phyloP scores from a whole-genome alignment of 805 yeast species.

The Starmerella powellii region DNA sequence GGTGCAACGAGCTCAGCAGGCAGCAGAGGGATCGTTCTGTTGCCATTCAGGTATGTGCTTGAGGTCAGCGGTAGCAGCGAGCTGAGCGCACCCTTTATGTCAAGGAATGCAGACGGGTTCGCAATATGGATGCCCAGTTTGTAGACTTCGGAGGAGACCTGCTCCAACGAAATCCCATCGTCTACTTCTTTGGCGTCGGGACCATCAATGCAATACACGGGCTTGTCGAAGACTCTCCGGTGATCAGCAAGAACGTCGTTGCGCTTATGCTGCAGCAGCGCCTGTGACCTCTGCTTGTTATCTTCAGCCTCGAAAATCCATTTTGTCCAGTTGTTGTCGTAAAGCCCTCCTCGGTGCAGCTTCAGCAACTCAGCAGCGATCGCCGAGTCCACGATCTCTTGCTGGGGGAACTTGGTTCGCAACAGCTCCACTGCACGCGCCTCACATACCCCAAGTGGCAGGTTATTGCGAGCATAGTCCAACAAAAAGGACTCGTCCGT shows the following conservation, averaged over 20 bases:
- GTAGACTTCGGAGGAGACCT: not conserved
- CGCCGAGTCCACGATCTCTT: slow-evolving; percentile 3
- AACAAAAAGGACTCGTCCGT: slow-evolving; percentile 2
- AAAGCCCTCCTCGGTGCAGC: slow-evolving; percentile 2
- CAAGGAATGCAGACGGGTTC: slow-evolving; percentile 63
- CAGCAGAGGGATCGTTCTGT: slow-evolving; percentile 9
- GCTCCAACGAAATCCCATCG: slow-evolving; percentile 62
- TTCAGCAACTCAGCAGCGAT: slow-evolving; percentile 15
- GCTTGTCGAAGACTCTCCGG: slow-evolving; percentile 9
- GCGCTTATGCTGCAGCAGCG: not conserved
- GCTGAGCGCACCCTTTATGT: slow-evolving; percentile 31
- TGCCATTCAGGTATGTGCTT: slow-evolving; percentile 6
- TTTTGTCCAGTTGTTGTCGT: slow-evolving; percentile 1
- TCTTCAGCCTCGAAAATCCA: slow-evolving; percentile 7
- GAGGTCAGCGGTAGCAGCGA: slow-evolving; percentile 3
- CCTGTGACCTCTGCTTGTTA: not conserved
- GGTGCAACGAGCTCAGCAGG: slow-evolving; percentile 2
- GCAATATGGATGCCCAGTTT: slow-evolving; percentile 65
- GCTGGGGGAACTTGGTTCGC: slow-evolving; percentile 5
- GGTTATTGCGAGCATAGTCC: slow-evolving; percentile 20
- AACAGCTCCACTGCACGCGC: slow-evolving; percentile 16
- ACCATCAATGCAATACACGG: slow-evolving; percentile 70
- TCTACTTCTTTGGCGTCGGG: slow-evolving; percentile 78
- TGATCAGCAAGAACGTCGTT: slow-evolving; percentile 3
- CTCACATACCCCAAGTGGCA: slow-evolving; percentile 12